Percentiles rank a stretch among this genome's conserved stretches.
These are phyloP conservation scores for Bromus sterilis DNA, from an alignment of 176 grass and related monocot genomes.

Conservation along the genomic window DNA sequence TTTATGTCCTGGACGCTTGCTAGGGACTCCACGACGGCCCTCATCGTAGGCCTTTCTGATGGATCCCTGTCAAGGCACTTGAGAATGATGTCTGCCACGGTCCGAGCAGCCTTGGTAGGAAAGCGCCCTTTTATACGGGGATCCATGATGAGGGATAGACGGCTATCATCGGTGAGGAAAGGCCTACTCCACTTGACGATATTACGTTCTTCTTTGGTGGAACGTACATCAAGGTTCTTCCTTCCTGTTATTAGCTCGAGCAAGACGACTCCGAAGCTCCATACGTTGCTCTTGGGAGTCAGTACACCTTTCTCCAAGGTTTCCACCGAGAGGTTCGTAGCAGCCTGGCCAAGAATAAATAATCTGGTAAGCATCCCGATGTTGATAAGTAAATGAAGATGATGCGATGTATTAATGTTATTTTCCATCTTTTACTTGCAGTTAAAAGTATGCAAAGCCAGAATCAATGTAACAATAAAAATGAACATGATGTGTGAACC, in stretches of 20 bases:
- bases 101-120: conserved; percentile 74
- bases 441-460: not conserved
- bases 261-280: conserved; percentile 91
- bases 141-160: conserved; percentile 94
- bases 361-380: conserved; percentile 1
- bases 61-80: conserved; percentile 85
- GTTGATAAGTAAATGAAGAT: not conserved
- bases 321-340: conserved; percentile 70
- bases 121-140: conserved; percentile 89
- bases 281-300: conserved; percentile 97
- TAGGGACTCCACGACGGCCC: conserved; percentile 60
- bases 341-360: conserved; percentile 46
- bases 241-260: conserved; percentile 91
- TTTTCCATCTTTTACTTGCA: not conserved
- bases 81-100: conserved; percentile 67
- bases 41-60: conserved; percentile 87
- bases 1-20: conserved; percentile 78
- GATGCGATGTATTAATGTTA: not conserved
- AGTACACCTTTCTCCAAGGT: conserved; percentile 92
- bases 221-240: conserved; percentile 69
- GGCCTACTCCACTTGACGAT: conserved; percentile 87
- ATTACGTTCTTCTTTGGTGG: conserved; percentile 74
- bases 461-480: not conserved
- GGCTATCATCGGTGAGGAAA: conserved; percentile 84
- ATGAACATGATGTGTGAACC: not conserved